Evolutionary conservation across 106 monocot genomes (phyloP), one percentile per base, ranked within the genome.

Genomic region (Ottelia alismoides): DNA sequence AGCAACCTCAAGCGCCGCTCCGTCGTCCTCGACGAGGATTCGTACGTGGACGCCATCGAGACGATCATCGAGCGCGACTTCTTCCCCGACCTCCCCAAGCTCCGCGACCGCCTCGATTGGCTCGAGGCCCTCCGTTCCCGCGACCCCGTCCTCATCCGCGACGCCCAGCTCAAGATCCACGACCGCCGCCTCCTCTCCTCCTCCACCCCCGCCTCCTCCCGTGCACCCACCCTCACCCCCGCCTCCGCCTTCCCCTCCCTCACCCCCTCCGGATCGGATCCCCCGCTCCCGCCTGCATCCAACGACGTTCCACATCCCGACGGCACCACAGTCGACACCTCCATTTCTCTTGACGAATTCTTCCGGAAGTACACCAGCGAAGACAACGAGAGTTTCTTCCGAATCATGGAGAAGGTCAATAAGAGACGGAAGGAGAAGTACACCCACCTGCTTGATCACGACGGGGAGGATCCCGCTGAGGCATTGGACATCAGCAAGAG

Each of bases 11-110:
- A 80, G 49, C 59, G 59, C 17, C 46, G 20, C 20, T 24, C 49
- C 25, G 14, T 52, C 16, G 76, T 85, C 50, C 85, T 85, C 44
- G 85, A 85, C 51, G 85, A 85, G 63, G 85, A 85, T 50, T 52
- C 76, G 30, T 85, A 85, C 46, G 79, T 85, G n/a, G 72, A 72
- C 29, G 57, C 79, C 30, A 79, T 85, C 52, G 85, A 85, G 72
- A 64, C 64, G 43, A 92, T 92, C 73, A 74, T 92, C 73, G 92
- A 92, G 82, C 92, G 92, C 12, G 92, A 92, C 35, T 92, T 79
- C 72, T 88, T 96, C 66, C 88, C 83, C 32, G 80, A 96, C 69
- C 62, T 88, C 22, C 88, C 94, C 25, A 75, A 72, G 62, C 84
- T 85, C 66, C 75, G 73, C 26, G 81, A 84, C 71, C 81, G 84